Base-by-base conservation (phyloP, 768 basidiomycete species). In the Boletus rex-veris region DNA sequence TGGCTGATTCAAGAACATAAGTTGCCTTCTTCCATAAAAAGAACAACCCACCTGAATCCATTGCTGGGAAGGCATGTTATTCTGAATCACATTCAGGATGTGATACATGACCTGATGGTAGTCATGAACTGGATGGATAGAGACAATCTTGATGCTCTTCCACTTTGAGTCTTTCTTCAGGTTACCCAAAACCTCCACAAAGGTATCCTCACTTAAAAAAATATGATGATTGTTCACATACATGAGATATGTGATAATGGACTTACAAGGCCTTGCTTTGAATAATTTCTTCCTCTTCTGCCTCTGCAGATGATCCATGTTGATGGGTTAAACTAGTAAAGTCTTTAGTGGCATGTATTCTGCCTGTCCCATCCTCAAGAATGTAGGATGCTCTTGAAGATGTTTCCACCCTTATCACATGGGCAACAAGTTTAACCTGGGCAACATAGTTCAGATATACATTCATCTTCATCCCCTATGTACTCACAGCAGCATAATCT, bases 351-450 rank as follows among this genome's bases (percentile, higher is more conserved):
- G 53, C 68, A 16, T 4, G 7, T 26, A 71, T 63, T 5, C 40
- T 58, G 16, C 69, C 71, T 28, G 72, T 73, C 5, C 77, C 77
- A 52, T 79, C 77, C 45, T 75, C 74, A 16, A 77, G 61, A 8
- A 5, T 0, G 18, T 60, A 74, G 5, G 3, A 7, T 33, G 47
- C 50, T 11, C 21, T 43, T 35, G 33, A 3, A 16, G 37, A 7
- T 40, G 58, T 53, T 15, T 47, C 68, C 3, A 69, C 63, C 2
- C 62, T 56, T 38, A 64, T 53, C 11, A 73, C 64, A 57, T 74
- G 71, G 1, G 82, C 82, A 26, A 83, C 82, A 58, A 84, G 74
- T 38, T 73, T 70, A n/a, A 86, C 66, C 68, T 78, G 58, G 37
- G 28, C 30, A 45, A 47, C 10, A 36, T 15, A 48, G 7, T 30